These are phyloP conservation scores for Rosa rugosa DNA, from an alignment of 306 rosid species.

Conservation along the genomic window DNA sequence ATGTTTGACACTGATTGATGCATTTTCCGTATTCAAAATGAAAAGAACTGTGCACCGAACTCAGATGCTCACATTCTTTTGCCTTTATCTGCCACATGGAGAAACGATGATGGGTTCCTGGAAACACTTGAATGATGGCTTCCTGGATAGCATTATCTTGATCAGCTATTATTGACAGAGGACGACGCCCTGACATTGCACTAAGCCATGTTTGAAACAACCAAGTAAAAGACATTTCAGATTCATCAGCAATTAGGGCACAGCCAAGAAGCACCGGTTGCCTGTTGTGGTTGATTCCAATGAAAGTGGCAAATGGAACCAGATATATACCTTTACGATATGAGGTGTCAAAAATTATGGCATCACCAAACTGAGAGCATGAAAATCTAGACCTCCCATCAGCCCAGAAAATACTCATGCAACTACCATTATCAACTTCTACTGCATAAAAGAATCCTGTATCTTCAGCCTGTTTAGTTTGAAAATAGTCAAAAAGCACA, in stretches of 20 bases:
- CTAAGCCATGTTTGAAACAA: constrained; percentile 87
- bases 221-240: constrained; percentile 88
- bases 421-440: constrained; percentile 68
- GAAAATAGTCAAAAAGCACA: constrained; percentile 79
- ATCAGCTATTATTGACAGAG: constrained; percentile 83
- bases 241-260: constrained; percentile 86
- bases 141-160: constrained; percentile 78
- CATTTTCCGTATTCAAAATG: constrained; percentile 76
- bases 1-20: constrained; percentile 66
- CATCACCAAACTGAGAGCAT: constrained; percentile 91
- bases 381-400: constrained; percentile 96
- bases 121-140: constrained; percentile 72
- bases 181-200: constrained; percentile 75
- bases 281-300: constrained; percentile 90
- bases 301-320: constrained; percentile 87
- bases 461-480: constrained; percentile 83
- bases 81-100: constrained; percentile 87
- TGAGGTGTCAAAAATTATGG: constrained; percentile 71
- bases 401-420: constrained; percentile 97
- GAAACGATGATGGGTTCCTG: constrained; percentile 74
- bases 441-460: constrained; percentile 88
- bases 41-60: constrained; percentile 58
- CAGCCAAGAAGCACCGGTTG: constrained; percentile 96
- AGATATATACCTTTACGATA: constrained; percentile 66
- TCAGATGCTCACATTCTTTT: constrained; percentile 64